Base-by-base conservation (phyloP, 2,329 filamentous ascomycete species). In the Dactylella cylindrospora region DNA sequence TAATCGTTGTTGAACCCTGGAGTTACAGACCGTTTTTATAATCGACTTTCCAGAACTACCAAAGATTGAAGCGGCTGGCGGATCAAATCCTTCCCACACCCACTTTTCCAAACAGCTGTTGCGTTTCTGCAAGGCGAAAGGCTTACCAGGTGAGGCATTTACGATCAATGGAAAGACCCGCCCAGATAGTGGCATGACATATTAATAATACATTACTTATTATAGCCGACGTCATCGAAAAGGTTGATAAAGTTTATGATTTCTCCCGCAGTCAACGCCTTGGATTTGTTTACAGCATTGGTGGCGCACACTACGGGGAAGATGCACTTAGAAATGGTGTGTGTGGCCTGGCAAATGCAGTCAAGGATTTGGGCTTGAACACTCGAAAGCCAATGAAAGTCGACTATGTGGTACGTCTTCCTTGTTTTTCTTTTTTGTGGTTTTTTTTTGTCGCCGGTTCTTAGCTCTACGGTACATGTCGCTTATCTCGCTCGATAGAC, bases 211-310 rank as follows among this genome's bases (percentile, higher is more conserved):
- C 3, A 15, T 17, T 10, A n/a, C 19, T 29, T 35, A 19, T n/a
- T 32, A 8, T 33, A 62, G 57, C 36, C 2, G 75, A 81, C 12
- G 79, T 78, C 15, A 78, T 94, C 35, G 73, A 88, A 25, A 73
- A 77, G 3, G 90, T 88, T 45, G 73, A 97, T 3, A 73, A 79
- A 17, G 83, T 81, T 25, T 97, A 94, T 72, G 89, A 97, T 72
- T 97, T 95, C 70, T 79, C 80, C 2, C 78, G 80, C 60, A 95
- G 91, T 0, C 72, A 74, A 8, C 75, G 80, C 25, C 79, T 94
- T 66, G 86, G 82, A 1, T 95, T 98, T 71, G 81, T 97, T 5
- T 89, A 95, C 71, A 85, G 86, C 5, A 87, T 94, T 62, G 80
- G 79, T 38, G 81, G 81, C 19, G 76, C 78, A 1, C 82, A 85